Base-by-base conservation (phyloP, 2,329 filamentous ascomycete species). In the Boeremia lycopersici region DNA sequence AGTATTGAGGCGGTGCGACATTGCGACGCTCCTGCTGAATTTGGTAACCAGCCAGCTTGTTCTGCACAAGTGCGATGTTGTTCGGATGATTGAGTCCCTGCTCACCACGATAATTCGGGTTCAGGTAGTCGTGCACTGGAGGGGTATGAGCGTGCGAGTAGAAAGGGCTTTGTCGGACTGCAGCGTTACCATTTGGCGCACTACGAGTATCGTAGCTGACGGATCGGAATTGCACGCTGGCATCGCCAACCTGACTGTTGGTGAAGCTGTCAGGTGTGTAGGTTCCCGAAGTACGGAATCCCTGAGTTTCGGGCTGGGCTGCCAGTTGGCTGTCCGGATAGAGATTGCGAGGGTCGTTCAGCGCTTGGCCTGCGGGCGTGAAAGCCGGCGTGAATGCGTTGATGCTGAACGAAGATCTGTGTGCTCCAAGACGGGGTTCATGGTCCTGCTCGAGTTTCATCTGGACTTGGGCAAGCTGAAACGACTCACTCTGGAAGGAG, bases 41-140 rank as follows among this genome's bases (percentile, higher is more conserved):
- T 56, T 82, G 78, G 44, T 81, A 74, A 15, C 77, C 77, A 13
- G 78, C 75, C 17, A 84, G 65, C 56, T 81, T 81, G 52, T 78
- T 78, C 49, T 84, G 80, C 26, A 83, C 68, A 17, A 78, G 67
- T 2, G 73, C 76, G 25, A 76, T 67, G 59, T 81, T 72, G 61
- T 79, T 80, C 13, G 72, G 77, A 30, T 70, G 74, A 31, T 78
- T 77, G 26, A 74, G 68, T 17, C 69, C 70, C 40, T 79, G 70
- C 33, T 78, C 75, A 52, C 70, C 73, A 28, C 74, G 75, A 26
- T 79, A 76, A 4, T 48, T 53, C 29, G 78, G 74, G 56, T 75
- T 73, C 44, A 77, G 65, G 50, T 71, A 77, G 74, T 63, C 80
- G 72, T 65, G 79, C 65, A 60, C 71, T 6, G 78, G 74, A 2